Conservation (phyloP, 164 flowering plant species). For the Houttuynia cordata region DNA sequence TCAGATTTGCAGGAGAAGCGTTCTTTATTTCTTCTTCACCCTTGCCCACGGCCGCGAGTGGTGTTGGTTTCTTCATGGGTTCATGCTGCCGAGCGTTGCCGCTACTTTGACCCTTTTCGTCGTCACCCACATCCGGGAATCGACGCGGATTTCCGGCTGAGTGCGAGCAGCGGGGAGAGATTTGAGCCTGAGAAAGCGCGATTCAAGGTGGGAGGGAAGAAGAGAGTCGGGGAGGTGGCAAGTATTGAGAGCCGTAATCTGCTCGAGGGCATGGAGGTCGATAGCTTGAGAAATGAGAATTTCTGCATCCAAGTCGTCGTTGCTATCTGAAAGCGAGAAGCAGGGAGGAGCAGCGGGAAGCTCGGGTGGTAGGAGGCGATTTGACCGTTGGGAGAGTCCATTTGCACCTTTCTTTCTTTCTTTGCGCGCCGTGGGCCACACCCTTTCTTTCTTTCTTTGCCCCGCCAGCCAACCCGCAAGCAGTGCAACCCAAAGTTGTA, state of each 20-base stretch:
- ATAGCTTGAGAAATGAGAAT: slow-evolving; percentile 24
- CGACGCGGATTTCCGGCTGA: slow-evolving; percentile 1
- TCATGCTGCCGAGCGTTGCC: neutral
- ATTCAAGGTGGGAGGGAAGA: slow-evolving; percentile 51
- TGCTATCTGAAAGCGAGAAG: neutral
- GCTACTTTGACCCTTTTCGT: neutral
- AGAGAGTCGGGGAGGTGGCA: slow-evolving; percentile 37
- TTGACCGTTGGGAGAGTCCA: too few relatives aligned
- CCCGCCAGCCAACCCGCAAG: too few relatives aligned
- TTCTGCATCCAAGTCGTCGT: neutral
- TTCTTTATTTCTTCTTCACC: too few relatives aligned
- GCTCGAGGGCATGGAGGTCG: slow-evolving; percentile 53
- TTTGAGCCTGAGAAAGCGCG: slow-evolving; percentile 61
- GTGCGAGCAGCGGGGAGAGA: slow-evolving; percentile 32
- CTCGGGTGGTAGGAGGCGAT: too few relatives aligned
- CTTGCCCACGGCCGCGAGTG: too few relatives aligned
- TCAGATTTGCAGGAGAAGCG: too few relatives aligned
- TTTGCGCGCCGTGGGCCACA: too few relatives aligned
- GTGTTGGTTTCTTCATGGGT: too few relatives aligned
- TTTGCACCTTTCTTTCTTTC: too few relatives aligned
- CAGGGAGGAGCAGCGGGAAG: too few relatives aligned
- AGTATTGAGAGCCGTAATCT: slow-evolving; percentile 52
- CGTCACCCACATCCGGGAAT: neutral
- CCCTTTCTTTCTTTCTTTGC: too few relatives aligned
- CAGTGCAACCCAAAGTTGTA: too few relatives aligned